phyloP scores from a whole-genome alignment of 2,329 filamentous ascomycete genomes.

The Truncatella angustata region DNA sequence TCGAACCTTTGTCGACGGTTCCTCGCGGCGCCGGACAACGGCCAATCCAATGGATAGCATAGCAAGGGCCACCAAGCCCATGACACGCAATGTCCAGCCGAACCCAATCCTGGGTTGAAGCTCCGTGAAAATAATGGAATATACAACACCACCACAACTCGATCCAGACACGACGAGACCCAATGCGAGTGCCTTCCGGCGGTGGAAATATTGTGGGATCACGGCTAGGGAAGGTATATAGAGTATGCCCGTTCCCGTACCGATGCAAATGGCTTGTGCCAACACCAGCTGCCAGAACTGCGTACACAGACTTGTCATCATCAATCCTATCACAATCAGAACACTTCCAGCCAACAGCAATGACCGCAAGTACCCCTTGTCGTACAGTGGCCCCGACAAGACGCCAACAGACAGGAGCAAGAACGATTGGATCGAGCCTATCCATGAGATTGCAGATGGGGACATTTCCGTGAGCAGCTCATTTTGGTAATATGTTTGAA shows the following conservation, averaged over 20 bases:
- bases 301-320: slow-evolving; percentile 19
- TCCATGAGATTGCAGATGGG: slow-evolving; percentile 6
- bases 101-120: slow-evolving; percentile 29
- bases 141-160: slow-evolving; percentile 29
- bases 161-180: slow-evolving; percentile 41
- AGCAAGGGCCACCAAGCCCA: slow-evolving; percentile 32
- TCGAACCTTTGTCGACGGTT: slow-evolving; percentile 8
- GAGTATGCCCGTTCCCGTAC: slow-evolving; percentile 39
- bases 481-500: slow-evolving; percentile 5
- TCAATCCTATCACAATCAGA: slow-evolving; percentile 25
- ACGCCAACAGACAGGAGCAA: slow-evolving; percentile 26
- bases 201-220: slow-evolving; percentile 38
- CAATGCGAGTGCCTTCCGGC: slow-evolving; percentile 37
- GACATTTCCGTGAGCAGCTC: not conserved
- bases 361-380: slow-evolving; percentile 25
- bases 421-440: slow-evolving; percentile 25
- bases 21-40: slow-evolving; percentile 11
- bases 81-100: slow-evolving; percentile 32
- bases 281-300: slow-evolving; percentile 37
- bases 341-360: slow-evolving; percentile 23
- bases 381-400: slow-evolving; percentile 25
- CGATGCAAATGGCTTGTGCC: slow-evolving; percentile 38
- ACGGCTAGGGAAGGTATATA: slow-evolving; percentile 38
- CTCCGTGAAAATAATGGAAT: slow-evolving; percentile 34
- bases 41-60: slow-evolving; percentile 25